A percentile compares a stretch with the other conserved stretches of the same genome.
phyloP scores from a whole-genome alignment of 805 yeast genomes.

The Yarrowia keelungensis region DNA sequence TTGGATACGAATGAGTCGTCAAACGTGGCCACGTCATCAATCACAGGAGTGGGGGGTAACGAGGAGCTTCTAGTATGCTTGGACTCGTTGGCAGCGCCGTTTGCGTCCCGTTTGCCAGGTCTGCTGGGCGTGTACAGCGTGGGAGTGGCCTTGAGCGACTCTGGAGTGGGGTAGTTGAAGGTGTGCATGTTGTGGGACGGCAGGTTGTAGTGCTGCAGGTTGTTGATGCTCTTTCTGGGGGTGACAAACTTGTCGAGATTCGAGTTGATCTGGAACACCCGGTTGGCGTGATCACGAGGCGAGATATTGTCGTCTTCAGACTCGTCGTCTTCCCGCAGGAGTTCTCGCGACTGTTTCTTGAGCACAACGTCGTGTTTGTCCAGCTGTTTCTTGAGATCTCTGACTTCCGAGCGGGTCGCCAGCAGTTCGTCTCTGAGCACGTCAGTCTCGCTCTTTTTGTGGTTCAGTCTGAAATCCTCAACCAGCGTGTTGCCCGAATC shows the following conservation, averaged over 20 bases:
- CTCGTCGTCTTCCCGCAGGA: constrained; percentile 13
- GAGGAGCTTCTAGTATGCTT: constrained; percentile 17
- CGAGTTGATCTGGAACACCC: constrained; percentile 10
- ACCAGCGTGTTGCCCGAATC: constrained; percentile 25
- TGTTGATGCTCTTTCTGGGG: constrained; percentile 15
- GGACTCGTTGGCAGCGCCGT: neutral
- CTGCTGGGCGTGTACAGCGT: constrained; percentile 17
- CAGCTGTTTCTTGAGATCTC: constrained; percentile 18
- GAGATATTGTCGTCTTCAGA: constrained; percentile 1
- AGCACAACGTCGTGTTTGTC: constrained; percentile 28
- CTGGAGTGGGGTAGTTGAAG: constrained; percentile 29
- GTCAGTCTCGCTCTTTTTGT: constrained; percentile 26
- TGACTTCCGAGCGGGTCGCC: constrained; percentile 16
- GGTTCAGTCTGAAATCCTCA: constrained; percentile 1
- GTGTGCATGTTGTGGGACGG: constrained; percentile 1
- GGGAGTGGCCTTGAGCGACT: constrained; percentile 15
- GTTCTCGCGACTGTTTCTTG: constrained; percentile 14
- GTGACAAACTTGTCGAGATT: constrained; percentile 12
- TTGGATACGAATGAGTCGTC: constrained; percentile 12
- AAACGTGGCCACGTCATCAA: constrained; percentile 23
- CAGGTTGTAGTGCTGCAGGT: neutral
- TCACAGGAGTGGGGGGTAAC: constrained; percentile 18
- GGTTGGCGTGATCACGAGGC: constrained; percentile 11
- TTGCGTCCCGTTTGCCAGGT: neutral
- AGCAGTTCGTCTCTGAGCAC: constrained; percentile 11